Evolutionary conservation across 768 basidiomycete species (phyloP).

Genomic region (Leccinum fibrillosum): DNA sequence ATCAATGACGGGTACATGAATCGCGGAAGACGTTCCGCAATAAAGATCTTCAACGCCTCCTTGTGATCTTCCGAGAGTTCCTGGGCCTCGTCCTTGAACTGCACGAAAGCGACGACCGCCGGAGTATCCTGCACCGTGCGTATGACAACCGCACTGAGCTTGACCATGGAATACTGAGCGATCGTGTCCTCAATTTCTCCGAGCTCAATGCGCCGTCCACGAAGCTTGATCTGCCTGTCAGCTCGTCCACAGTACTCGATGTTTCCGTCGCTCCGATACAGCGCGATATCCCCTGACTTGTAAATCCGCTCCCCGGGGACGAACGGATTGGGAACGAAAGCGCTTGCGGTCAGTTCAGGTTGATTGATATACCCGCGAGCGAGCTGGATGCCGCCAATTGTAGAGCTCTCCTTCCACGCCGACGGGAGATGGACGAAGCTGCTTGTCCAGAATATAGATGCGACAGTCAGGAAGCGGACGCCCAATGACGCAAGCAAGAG

Average conservation of each 20-base stretch:
- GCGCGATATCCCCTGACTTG: slow-evolving; percentile 30
- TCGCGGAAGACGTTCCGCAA: slow-evolving; percentile 29
- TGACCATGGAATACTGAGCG: slow-evolving; percentile 20
- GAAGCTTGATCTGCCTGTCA: slow-evolving; percentile 34
- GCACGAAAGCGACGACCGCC: slow-evolving; percentile 30
- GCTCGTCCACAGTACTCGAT: slow-evolving; percentile 31
- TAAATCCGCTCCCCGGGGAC: slow-evolving; percentile 28
- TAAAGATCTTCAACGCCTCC: slow-evolving; percentile 22
- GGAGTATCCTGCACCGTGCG: slow-evolving; percentile 27
- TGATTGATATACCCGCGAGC: slow-evolving; percentile 23
- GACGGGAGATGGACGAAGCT: slow-evolving; percentile 24
- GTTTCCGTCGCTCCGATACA: slow-evolving; percentile 26
- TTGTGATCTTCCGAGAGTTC: slow-evolving; percentile 18
- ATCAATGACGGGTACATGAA: slow-evolving; percentile 33
- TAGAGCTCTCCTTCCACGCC: slow-evolving; percentile 28
- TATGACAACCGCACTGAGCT: slow-evolving; percentile 25
- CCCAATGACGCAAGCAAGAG: slow-evolving; percentile 26
- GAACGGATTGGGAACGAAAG: slow-evolving; percentile 32
- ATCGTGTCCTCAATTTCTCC: slow-evolving; percentile 33
- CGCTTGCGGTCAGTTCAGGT: slow-evolving; percentile 25
- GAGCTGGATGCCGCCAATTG: slow-evolving; percentile 21
- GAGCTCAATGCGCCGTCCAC: slow-evolving; percentile 33
- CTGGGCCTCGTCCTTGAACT: slow-evolving; percentile 15
- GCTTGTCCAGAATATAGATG: slow-evolving; percentile 29
- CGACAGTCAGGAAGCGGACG: slow-evolving; percentile 30